phyloP scores from a whole-genome alignment of 2,329 filamentous ascomycete species.

The Rutstroemia sydowiana region DNA sequence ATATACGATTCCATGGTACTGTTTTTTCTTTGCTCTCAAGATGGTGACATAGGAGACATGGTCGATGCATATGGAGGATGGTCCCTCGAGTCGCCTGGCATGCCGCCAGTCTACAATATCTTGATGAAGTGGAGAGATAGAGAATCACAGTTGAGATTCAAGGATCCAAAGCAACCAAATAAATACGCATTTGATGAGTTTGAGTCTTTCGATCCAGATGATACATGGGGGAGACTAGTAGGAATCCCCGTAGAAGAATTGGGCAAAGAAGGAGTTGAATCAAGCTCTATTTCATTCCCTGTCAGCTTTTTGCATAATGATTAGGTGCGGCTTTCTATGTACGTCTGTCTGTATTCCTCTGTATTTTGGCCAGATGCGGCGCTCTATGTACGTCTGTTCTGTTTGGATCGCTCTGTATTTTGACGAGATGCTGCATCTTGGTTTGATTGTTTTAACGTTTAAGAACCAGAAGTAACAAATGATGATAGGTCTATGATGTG shows the following conservation, averaged over 20 bases:
- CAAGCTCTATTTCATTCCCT: not conserved
- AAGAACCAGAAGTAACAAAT: too few species aligned
- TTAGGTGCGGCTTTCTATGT: too few species aligned
- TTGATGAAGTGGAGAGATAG: not conserved
- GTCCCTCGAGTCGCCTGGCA: not conserved
- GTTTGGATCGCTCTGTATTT: too few species aligned
- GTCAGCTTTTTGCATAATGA: not conserved
- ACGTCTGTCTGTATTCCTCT: too few species aligned
- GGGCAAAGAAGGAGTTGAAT: not conserved
- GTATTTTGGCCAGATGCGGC: too few species aligned
- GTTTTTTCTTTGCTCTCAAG: not conserved
- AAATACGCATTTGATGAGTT: not conserved
- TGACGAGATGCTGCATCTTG: too few species aligned
- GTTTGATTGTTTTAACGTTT: too few species aligned
- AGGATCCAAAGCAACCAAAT: not conserved
- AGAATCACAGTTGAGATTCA: not conserved
- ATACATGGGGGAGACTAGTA: not conserved
- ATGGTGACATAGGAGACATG: not conserved
- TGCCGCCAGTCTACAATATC: not conserved
- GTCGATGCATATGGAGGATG: not conserved
- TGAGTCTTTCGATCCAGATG: not conserved
- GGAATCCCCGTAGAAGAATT: not conserved
- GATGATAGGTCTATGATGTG: too few species aligned
- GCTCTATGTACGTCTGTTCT: too few species aligned
- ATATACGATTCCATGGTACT: not conserved